Percentiles rank a stretch among this genome's conserved stretches.
These are phyloP conservation scores for Pittosporum tobira DNA, from an alignment of 129 eudicot genomes.

Conservation along the genomic window DNA sequence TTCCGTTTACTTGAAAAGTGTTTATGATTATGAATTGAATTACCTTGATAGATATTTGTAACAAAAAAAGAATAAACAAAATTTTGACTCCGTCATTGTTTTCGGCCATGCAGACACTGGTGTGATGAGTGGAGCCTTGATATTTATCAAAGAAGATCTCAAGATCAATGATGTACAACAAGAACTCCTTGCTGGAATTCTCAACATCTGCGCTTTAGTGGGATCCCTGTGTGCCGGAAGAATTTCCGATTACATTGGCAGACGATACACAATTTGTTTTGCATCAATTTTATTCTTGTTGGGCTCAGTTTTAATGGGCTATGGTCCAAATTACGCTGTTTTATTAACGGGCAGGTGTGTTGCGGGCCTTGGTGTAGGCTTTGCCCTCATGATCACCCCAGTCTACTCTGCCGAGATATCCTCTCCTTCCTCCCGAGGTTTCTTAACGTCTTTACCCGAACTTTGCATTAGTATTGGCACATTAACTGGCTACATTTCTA, in stretches of 20 bases:
- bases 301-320: constrained; percentile 72
- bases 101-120: constrained; percentile 68
- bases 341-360: constrained; percentile 57
- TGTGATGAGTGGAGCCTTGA: constrained; percentile 83
- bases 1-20: too few relatives aligned
- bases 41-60: too few relatives aligned
- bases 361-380: constrained; percentile 84
- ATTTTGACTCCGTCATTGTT: too few relatives aligned
- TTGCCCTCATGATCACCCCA: constrained; percentile 79
- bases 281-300: constrained; percentile 63
- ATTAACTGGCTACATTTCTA: constrained; percentile 60
- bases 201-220: constrained; percentile 62
- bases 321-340: constrained; percentile 42
- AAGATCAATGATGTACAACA: constrained; percentile 47
- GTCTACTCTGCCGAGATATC: constrained; percentile 83
- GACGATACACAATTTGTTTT: constrained; percentile 54
- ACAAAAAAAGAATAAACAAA: too few relatives aligned
- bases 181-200: constrained; percentile 66
- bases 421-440: constrained; percentile 45
- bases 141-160: constrained; percentile 60
- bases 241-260: constrained; percentile 65
- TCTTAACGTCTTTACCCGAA: constrained; percentile 62
- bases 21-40: too few relatives aligned
- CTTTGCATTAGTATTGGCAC: constrained; percentile 66
- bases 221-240: constrained; percentile 76